Percentiles rank a stretch among this genome's conserved stretches.
phyloP scores from a whole-genome alignment of 306 rosid genomes.

The Delonix regia region DNA sequence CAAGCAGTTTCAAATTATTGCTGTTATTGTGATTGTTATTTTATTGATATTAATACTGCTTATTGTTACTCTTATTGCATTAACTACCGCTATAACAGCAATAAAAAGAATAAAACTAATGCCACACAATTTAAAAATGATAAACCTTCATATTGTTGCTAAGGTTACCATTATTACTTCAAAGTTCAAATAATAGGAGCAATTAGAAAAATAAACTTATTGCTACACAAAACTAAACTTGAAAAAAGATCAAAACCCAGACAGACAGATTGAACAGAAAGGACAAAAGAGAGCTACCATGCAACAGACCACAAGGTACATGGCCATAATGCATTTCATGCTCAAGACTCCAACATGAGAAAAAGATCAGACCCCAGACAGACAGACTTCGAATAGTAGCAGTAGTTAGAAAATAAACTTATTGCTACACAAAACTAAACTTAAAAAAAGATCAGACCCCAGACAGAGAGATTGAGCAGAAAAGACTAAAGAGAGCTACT shows the following conservation, averaged over 20 bases:
- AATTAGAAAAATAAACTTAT: background rate
- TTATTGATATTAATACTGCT: background rate
- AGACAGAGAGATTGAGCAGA: background rate
- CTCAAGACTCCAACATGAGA: constrained; percentile 36
- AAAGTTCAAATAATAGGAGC: background rate
- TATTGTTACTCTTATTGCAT: background rate
- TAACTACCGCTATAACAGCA: background rate
- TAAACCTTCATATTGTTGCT: background rate
- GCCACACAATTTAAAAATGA: background rate
- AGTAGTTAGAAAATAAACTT: background rate
- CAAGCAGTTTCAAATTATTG: background rate
- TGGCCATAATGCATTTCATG: constrained; percentile 39
- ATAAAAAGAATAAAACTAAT: background rate
- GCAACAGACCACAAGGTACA: constrained; percentile 40
- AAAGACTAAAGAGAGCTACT: background rate
- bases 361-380: too few relatives aligned
- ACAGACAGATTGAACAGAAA: background rate
- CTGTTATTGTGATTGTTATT: background rate
- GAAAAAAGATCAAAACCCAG: background rate
- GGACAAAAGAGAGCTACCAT: constrained; percentile 3
- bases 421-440: background rate
- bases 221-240: background rate
- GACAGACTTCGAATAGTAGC: too few relatives aligned
- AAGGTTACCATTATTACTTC: background rate
- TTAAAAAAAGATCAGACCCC: constrained; percentile 1